Conservation (phyloP, 805 yeast genomes). For the Ogataea paraovalis region DNA sequence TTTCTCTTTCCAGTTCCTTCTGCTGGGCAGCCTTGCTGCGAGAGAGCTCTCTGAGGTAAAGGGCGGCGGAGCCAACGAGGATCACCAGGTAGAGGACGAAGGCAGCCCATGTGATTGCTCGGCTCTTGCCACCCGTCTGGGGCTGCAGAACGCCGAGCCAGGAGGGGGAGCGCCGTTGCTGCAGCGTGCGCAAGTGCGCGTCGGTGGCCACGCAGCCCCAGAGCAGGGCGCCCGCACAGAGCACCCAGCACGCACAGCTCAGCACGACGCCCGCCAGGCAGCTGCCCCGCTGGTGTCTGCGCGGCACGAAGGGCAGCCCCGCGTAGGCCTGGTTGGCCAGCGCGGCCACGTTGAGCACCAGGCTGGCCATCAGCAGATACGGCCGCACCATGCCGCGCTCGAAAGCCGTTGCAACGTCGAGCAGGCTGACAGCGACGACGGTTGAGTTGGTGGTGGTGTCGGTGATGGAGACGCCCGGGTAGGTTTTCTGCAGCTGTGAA, state of each 20-base stretch:
- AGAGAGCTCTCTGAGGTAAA: slow-evolving; percentile 37
- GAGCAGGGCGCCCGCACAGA: slow-evolving; percentile 67
- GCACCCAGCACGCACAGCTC: slow-evolving; percentile 35
- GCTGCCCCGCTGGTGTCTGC: slow-evolving; percentile 22
- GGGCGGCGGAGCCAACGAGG: slow-evolving; percentile 34
- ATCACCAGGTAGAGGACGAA: slow-evolving; percentile 45
- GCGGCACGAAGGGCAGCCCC: slow-evolving; percentile 48
- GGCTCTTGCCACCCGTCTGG: slow-evolving; percentile 46
- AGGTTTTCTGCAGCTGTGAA: neutral
- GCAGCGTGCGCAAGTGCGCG: slow-evolving; percentile 39
- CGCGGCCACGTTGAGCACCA: slow-evolving; percentile 40
- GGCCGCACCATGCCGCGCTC: slow-evolving; percentile 62
- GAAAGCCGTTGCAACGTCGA: slow-evolving; percentile 50
- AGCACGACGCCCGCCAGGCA: slow-evolving; percentile 29
- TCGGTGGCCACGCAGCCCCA: slow-evolving; percentile 55
- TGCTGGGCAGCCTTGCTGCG: too few species aligned
- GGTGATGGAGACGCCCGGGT: slow-evolving; percentile 34
- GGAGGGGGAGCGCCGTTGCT: slow-evolving; percentile 47
- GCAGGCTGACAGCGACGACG: slow-evolving; percentile 38
- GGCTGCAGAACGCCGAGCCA: slow-evolving; percentile 45
- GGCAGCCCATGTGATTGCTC: slow-evolving; percentile 58
- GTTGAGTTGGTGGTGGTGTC: slow-evolving; percentile 30
- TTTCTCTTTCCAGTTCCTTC: too few species aligned
- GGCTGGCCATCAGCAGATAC: slow-evolving; percentile 44
- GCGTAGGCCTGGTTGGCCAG: slow-evolving; percentile 41